Evolutionary conservation across 129 eudicot genomes (phyloP).

Genomic region (Pulicaria dysenterica): DNA sequence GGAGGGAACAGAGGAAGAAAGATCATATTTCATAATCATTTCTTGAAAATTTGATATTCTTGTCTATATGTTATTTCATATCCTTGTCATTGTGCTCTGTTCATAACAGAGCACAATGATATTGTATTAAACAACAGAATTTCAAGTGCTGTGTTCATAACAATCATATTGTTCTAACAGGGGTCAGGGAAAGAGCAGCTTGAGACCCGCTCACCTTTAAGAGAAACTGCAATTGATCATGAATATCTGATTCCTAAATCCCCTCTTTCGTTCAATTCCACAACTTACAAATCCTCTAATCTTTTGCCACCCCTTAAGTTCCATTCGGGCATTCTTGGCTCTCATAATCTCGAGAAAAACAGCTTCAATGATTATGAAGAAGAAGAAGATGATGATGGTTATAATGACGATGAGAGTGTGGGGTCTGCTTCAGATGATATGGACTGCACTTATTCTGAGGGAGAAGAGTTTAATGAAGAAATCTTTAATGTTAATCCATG

Average conservation of each 20-base stretch:
- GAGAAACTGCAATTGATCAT: slow-evolving; percentile 50
- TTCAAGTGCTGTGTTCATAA: slow-evolving; percentile 15
- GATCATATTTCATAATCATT: not conserved
- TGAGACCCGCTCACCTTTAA: slow-evolving; percentile 53
- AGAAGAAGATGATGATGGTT: slow-evolving; percentile 35
- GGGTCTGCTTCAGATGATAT: slow-evolving; percentile 69
- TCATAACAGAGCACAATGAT: not conserved
- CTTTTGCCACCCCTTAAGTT: slow-evolving; percentile 78
- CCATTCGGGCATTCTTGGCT: slow-evolving; percentile 65
- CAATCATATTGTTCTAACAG: slow-evolving; percentile 39
- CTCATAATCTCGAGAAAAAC: slow-evolving; percentile 46
- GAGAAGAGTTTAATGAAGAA: slow-evolving; percentile 54
- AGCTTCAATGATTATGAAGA: slow-evolving; percentile 48
- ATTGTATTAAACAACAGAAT: not conserved
- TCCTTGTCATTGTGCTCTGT: too few species aligned
- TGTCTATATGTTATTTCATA: too few species aligned
- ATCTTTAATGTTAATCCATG: slow-evolving; percentile 25
- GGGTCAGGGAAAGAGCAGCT: slow-evolving; percentile 55
- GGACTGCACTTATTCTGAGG: slow-evolving; percentile 59
- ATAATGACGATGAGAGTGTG: slow-evolving; percentile 64
- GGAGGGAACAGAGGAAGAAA: not conserved
- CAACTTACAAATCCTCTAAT: slow-evolving; percentile 49
- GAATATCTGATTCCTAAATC: slow-evolving; percentile 65
- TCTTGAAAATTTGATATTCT: too few species aligned
- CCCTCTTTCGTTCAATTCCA: slow-evolving; percentile 52